These are phyloP conservation scores for Sporisorium reilianum DNA, from an alignment of 1,284 basidiomycete genomes.

Conservation along the genomic window DNA sequence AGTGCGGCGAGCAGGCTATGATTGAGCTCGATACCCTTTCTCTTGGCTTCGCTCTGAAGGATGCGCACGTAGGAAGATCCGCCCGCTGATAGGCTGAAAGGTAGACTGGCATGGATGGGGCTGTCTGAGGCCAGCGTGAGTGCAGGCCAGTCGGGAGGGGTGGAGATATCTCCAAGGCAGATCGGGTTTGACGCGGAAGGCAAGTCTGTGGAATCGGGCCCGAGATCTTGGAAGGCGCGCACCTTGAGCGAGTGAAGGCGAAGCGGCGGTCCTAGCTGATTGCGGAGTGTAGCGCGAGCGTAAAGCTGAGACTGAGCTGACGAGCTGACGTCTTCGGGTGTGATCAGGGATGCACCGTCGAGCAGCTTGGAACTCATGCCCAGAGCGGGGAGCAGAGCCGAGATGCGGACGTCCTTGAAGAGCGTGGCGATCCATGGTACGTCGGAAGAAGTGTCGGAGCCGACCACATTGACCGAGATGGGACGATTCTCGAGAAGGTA, in stretches of 20 bases:
- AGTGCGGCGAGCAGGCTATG: slow-evolving; percentile 45
- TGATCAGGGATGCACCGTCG: slow-evolving; percentile 54
- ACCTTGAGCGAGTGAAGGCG: slow-evolving; percentile 44
- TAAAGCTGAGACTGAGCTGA: slow-evolving; percentile 29
- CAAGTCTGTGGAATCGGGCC: neutral
- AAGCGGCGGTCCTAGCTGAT: slow-evolving; percentile 50
- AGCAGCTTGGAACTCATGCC: slow-evolving; percentile 48
- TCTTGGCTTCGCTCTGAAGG: slow-evolving; percentile 41
- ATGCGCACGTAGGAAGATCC: slow-evolving; percentile 52
- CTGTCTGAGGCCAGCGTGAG: slow-evolving; percentile 38
- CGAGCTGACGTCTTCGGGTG: slow-evolving; percentile 12
- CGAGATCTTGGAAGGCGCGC: slow-evolving; percentile 26
- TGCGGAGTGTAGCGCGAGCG: slow-evolving; percentile 55
- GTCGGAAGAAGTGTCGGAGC: slow-evolving; percentile 31
- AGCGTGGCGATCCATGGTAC: slow-evolving; percentile 48
- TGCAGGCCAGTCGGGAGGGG: slow-evolving; percentile 41
- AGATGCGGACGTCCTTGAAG: slow-evolving; percentile 35
- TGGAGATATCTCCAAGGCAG: slow-evolving; percentile 46
- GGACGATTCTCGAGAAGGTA: slow-evolving; percentile 53
- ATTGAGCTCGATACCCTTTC: slow-evolving; percentile 54
- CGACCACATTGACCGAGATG: slow-evolving; percentile 32
- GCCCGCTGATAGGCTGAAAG: slow-evolving; percentile 55
- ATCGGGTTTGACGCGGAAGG: slow-evolving; percentile 3
- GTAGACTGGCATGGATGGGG: slow-evolving; percentile 45
- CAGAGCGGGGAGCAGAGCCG: slow-evolving; percentile 44